phyloP scores from a whole-genome alignment of 148 eudicot genomes.

The Fagopyrum tataricum region DNA sequence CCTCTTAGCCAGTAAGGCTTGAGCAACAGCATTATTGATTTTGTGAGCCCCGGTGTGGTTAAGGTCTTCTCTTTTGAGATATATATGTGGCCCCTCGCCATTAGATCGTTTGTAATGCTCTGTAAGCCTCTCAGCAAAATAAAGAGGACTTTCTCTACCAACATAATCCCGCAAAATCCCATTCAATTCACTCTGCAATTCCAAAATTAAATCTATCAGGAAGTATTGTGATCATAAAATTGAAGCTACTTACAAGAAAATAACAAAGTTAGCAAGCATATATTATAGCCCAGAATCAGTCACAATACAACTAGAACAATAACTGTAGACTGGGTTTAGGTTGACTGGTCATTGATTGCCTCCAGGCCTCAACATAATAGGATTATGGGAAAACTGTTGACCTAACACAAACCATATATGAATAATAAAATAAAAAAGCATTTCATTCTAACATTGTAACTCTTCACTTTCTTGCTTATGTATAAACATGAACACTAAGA shows the following conservation, averaged over 20 bases:
- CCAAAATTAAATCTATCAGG: neutral
- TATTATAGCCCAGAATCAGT: neutral
- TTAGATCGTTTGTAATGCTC: conserved; percentile 45
- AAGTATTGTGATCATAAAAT: too few species aligned
- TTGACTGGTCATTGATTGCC: neutral
- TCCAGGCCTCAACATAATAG: too few species aligned
- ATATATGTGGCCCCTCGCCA: conserved; percentile 61
- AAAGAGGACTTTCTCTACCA: conserved; percentile 69
- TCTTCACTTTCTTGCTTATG: neutral
- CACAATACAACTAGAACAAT: neutral
- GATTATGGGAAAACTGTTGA: neutral
- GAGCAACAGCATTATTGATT: conserved; percentile 64
- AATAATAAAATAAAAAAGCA: too few species aligned
- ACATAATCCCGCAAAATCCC: conserved; percentile 56
- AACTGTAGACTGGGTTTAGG: neutral
- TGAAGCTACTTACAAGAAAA: neutral
- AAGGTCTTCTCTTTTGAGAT: conserved; percentile 70
- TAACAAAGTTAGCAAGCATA: neutral
- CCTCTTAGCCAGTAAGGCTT: conserved; percentile 61
- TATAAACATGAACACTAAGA: neutral
- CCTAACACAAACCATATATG: too few species aligned
- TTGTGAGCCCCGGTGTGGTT: conserved; percentile 64
- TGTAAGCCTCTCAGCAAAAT: conserved; percentile 62
- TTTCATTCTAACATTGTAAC: too few species aligned
- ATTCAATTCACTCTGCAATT: conserved; percentile 45